These are phyloP conservation scores for Cicer pinnatifidum DNA, from an alignment of 306 rosid species.

Conservation along the genomic window DNA sequence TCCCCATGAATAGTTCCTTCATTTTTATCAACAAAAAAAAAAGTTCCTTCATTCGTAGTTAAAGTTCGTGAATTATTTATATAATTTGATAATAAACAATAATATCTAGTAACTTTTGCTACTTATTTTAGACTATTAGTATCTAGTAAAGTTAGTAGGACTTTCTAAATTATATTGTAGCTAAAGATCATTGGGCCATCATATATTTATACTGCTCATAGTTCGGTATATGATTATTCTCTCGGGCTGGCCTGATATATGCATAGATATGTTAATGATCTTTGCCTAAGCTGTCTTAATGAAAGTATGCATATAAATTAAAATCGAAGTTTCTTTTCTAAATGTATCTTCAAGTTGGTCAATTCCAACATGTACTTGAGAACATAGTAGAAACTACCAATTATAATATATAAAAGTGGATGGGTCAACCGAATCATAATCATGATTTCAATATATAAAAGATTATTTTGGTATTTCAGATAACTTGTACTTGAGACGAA, in stretches of 20 bases:
- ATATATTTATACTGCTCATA: background rate
- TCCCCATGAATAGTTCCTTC: background rate
- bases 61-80: conserved; percentile 34
- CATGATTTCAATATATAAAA: no score
- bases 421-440: background rate
- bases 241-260: background rate
- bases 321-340: no score
- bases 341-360: no score
- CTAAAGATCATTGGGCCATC: conserved; percentile 38
- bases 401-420: background rate
- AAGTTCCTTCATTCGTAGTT: conserved; percentile 38
- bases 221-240: no score
- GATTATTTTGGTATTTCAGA: no score
- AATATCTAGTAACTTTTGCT: conserved; percentile 39
- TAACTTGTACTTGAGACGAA: no score
- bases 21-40: no score
- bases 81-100: conserved; percentile 25
- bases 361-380: no score
- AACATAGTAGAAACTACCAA: no score
- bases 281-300: background rate
- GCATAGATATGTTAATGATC: background rate
- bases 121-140: conserved; percentile 18
- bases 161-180: conserved; percentile 2
- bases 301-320: background rate
- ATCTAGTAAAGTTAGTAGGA: conserved; percentile 39